Evolutionary conservation across 805 yeast genomes (phyloP).

Genomic region (Cyberlindnera bimundalis): DNA sequence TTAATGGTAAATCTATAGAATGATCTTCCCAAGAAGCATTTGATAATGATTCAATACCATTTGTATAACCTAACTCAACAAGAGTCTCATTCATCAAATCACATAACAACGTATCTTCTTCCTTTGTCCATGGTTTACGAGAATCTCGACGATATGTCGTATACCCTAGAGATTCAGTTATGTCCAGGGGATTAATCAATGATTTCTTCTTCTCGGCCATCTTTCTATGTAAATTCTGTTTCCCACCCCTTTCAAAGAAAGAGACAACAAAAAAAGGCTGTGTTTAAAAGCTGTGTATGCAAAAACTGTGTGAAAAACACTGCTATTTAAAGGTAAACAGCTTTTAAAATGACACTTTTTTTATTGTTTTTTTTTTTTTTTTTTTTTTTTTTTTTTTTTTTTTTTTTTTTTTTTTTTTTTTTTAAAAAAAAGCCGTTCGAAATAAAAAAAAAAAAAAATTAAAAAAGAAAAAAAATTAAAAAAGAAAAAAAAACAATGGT

Average conservation of each 20-base stretch:
- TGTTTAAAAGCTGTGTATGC: no score
- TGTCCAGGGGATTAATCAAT: constrained; percentile 38
- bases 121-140: constrained; percentile 70
- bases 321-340: no score
- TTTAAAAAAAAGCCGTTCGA: no score
- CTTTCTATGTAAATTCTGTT: no score
- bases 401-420: no score
- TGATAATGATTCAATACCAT: constrained; percentile 32
- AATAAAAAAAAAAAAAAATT: no score
- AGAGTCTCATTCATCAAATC: constrained; percentile 38
- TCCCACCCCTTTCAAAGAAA: no score
- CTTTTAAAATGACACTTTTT: neutral
- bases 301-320: no score
- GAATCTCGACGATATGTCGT: constrained; percentile 64
- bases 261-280: no score
- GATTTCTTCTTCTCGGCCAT: constrained; percentile 23
- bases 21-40: constrained; percentile 26
- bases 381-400: neutral
- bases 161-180: constrained; percentile 71
- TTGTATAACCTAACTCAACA: constrained; percentile 31
- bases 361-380: neutral
- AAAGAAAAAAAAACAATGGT: neutral
- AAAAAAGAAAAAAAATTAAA: no score
- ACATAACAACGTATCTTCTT: constrained; percentile 62
- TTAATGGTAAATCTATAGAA: constrained; percentile 26